Percentiles rank a stretch among this genome's conserved stretches.
Evolutionary conservation across 805 yeast genomes (phyloP).

Genomic region (Pichia thaimueangensis): DNA sequence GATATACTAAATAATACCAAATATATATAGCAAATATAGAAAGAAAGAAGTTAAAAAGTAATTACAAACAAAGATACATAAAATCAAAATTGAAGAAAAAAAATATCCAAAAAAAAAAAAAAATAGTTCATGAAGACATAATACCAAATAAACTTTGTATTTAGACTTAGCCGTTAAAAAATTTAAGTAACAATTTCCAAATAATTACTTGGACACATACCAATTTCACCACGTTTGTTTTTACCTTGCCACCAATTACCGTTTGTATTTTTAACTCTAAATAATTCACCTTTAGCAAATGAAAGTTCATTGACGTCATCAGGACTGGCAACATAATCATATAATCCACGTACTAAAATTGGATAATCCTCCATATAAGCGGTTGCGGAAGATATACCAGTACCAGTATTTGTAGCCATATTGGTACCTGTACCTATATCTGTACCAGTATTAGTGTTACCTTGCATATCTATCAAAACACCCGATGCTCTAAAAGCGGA

Average conservation of each 20-base stretch:
- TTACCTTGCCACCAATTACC: slow-evolving; percentile 99
- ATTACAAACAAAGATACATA: too few species aligned
- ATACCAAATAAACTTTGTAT: too few species aligned
- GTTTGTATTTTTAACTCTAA: slow-evolving; percentile 85
- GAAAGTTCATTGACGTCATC: slow-evolving; percentile 91
- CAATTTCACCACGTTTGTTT: slow-evolving; percentile 83
- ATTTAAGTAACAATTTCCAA: slow-evolving; percentile 56
- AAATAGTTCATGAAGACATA: too few species aligned
- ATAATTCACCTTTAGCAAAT: slow-evolving; percentile 83
- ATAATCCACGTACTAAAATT: slow-evolving; percentile 79
- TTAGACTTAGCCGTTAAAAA: too few species aligned
- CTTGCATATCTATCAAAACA: not conserved
- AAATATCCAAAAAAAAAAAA: too few species aligned
- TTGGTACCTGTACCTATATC: slow-evolving; percentile 7
- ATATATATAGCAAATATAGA: too few species aligned
- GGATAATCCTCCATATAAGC: slow-evolving; percentile 44
- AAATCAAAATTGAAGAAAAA: too few species aligned
- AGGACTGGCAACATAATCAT: slow-evolving; percentile 81
- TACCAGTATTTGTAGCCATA: too few species aligned
- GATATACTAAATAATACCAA: too few species aligned
- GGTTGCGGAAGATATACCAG: slow-evolving; percentile 9
- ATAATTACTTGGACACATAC: slow-evolving; percentile 94
- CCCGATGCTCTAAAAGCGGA: slow-evolving; percentile 16
- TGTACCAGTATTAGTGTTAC: not conserved
- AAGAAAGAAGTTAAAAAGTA: too few species aligned